phyloP scores from a whole-genome alignment of 148 eudicot species.

The Rhododendron williamsianum region DNA sequence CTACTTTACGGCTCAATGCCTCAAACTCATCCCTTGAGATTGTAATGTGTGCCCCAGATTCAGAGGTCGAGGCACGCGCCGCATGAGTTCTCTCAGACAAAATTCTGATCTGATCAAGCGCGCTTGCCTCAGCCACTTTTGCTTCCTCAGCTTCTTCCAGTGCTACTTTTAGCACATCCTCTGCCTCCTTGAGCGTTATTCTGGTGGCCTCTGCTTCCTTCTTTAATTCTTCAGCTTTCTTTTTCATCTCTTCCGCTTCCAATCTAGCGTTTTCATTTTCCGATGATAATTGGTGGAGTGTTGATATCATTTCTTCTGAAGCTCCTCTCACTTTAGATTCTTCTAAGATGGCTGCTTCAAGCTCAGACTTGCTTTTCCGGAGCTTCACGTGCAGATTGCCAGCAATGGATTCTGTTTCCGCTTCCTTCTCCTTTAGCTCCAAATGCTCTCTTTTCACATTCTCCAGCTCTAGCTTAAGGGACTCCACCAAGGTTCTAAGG shows the following conservation, averaged over 20 bases:
- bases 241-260: constrained; percentile 45
- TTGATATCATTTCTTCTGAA: constrained; percentile 49
- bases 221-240: constrained; percentile 53
- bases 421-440: constrained; percentile 68
- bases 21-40: constrained; percentile 69
- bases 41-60: constrained; percentile 49
- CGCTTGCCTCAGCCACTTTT: constrained; percentile 51
- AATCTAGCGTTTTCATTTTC: constrained; percentile 51
- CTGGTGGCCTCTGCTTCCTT: constrained; percentile 50
- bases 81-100: constrained; percentile 55
- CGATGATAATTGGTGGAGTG: constrained; percentile 40
- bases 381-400: constrained; percentile 73
- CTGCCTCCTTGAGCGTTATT: constrained; percentile 52
- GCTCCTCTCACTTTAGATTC: constrained; percentile 54
- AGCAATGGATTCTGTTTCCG: constrained; percentile 64
- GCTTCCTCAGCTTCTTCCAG: constrained; percentile 72
- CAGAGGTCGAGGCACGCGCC: constrained; percentile 70
- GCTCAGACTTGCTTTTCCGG: constrained; percentile 61
- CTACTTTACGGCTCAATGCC: constrained; percentile 66
- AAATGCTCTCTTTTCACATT: constrained; percentile 57
- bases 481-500: constrained; percentile 52
- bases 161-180: constrained; percentile 47
- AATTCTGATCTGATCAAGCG: constrained; percentile 43
- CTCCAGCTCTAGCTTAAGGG: constrained; percentile 62
- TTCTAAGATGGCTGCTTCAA: constrained; percentile 54